Percentiles rank a stretch among this genome's conserved stretches.
Evolutionary conservation across 306 rosid species (phyloP).

Genomic region (Fragaria nilgerrensis): DNA sequence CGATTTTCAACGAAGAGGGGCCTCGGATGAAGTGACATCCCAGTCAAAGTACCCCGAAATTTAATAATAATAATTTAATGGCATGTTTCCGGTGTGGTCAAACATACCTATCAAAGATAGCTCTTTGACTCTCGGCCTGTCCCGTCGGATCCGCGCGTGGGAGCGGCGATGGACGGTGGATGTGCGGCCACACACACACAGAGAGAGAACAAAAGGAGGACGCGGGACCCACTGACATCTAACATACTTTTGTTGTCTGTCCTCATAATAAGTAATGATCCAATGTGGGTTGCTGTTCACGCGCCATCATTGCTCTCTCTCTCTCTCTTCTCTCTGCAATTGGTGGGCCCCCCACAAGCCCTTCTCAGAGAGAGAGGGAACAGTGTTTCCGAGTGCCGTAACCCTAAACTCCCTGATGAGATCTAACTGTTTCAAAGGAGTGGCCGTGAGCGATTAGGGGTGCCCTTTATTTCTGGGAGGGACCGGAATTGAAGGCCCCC

Average conservation of each 20-base stretch:
- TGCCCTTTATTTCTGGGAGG: background rate
- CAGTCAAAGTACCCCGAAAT: slow-evolving; percentile 61
- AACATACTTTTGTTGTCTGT: slow-evolving; percentile 17
- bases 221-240: slow-evolving; percentile 52
- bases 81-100: slow-evolving; percentile 49
- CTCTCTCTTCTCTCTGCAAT: background rate
- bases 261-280: background rate
- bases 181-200: background rate
- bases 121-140: slow-evolving; percentile 41
- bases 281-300: slow-evolving; percentile 8
- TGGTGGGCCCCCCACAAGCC: slow-evolving; percentile 4
- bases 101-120: slow-evolving; percentile 50
- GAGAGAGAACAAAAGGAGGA: background rate
- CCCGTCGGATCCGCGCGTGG: slow-evolving; percentile 30
- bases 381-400: too few species aligned
- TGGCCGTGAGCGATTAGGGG: too few species aligned
- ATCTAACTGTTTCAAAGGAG: too few species aligned
- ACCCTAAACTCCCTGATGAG: background rate
- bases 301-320: slow-evolving; percentile 15
- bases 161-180: slow-evolving; percentile 29
- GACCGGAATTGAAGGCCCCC: too few species aligned
- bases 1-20: slow-evolving; percentile 59
- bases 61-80: background rate
- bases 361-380: too few species aligned
- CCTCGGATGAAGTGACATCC: slow-evolving; percentile 76